Evolutionary conservation across 2,329 filamentous ascomycete genomes (phyloP).

Genomic region (Gaeumannomyces sp.): DNA sequence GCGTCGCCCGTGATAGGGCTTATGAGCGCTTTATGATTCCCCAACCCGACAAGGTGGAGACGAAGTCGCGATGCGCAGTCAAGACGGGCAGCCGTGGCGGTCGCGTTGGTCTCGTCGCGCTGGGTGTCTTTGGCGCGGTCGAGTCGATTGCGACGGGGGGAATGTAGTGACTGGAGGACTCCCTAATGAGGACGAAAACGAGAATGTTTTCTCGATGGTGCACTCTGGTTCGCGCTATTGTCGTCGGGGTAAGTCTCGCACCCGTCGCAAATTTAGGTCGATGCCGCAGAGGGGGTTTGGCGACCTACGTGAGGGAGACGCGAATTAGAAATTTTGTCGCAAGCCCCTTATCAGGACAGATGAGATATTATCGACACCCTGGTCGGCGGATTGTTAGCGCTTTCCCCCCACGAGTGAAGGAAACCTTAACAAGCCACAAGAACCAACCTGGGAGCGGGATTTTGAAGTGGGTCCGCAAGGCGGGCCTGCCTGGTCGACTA

Average conservation of each 20-base stretch:
- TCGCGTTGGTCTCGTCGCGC: neutral
- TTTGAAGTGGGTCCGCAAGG: neutral
- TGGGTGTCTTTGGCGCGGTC: neutral
- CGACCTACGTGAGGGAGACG: constrained; percentile 3
- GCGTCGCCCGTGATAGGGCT: neutral
- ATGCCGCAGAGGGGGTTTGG: neutral
- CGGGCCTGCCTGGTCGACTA: neutral
- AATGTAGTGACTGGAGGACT: too few species aligned
- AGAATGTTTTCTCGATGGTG: neutral
- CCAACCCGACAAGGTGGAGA: neutral
- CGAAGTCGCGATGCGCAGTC: neutral
- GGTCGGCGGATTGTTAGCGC: neutral
- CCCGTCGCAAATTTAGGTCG: constrained; percentile 7
- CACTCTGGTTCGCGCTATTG: neutral
- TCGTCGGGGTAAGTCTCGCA: neutral
- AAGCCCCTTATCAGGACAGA: constrained; percentile 6
- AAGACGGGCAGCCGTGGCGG: neutral
- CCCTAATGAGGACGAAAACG: neutral
- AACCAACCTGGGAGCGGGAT: too few species aligned
- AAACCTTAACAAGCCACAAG: neutral
- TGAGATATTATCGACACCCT: neutral
- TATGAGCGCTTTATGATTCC: neutral
- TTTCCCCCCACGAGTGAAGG: too few species aligned
- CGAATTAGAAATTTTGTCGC: constrained; percentile 2
- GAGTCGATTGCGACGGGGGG: neutral